These are phyloP conservation scores for Phytophthora litchii DNA, from an alignment of 352 stramenopile genomes.

Conservation along the genomic window DNA sequence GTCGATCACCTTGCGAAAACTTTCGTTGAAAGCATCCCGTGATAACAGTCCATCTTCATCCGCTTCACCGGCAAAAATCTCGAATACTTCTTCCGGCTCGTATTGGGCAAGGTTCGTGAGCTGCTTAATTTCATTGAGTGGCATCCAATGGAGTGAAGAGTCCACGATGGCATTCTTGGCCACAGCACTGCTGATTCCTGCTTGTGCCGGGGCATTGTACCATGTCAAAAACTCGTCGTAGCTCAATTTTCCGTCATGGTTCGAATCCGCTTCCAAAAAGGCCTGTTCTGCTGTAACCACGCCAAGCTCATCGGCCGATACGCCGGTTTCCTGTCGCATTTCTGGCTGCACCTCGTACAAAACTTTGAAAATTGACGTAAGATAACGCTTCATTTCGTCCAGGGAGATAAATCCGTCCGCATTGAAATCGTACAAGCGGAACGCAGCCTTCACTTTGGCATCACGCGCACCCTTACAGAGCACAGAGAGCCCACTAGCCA, in stretches of 20 bases:
- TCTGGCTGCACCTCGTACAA: constrained; percentile 85
- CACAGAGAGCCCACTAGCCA: constrained; percentile 84
- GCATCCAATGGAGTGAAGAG: constrained; percentile 81
- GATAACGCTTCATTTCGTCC: constrained; percentile 88
- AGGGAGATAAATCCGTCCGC: constrained; percentile 84
- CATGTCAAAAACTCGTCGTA: constrained; percentile 90
- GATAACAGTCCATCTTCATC: constrained; percentile 77
- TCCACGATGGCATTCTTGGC: constrained; percentile 78
- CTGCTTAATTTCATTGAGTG: constrained; percentile 82
- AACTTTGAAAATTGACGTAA: constrained; percentile 89
- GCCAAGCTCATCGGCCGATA: constrained; percentile 76
- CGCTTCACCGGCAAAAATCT: constrained; percentile 82
- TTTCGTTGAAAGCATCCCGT: constrained; percentile 75
- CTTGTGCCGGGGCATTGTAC: constrained; percentile 79
- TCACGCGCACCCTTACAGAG: constrained; percentile 82
- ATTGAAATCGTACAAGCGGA: constrained; percentile 89
- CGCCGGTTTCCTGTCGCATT: constrained; percentile 68
- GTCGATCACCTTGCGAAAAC: constrained; percentile 73
- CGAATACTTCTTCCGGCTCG: constrained; percentile 85
- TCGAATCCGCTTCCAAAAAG: constrained; percentile 83
- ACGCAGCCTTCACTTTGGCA: constrained; percentile 85
- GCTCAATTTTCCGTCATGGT: constrained; percentile 82
- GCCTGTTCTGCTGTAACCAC: constrained; percentile 84
- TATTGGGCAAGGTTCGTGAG: constrained; percentile 82
- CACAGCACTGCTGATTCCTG: constrained; percentile 70